Conservation (phyloP, 768 basidiomycete species). For the Trametes punicea region DNA sequence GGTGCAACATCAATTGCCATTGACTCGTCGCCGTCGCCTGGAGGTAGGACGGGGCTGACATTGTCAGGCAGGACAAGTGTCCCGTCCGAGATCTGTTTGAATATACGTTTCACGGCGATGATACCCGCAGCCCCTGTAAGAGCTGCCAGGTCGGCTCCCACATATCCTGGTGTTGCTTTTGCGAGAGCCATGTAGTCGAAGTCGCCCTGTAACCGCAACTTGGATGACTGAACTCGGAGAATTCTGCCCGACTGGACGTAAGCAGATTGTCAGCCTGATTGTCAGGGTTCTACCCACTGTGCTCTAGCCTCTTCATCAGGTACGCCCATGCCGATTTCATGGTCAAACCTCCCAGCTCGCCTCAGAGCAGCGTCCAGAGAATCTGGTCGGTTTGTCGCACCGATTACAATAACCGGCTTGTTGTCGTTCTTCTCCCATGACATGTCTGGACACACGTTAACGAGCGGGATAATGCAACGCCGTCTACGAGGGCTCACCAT, state of each 20-base stretch:
- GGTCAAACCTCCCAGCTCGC: slow-evolving; percentile 92
- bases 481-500: slow-evolving; percentile 55
- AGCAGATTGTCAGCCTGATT: not conserved
- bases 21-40: slow-evolving; percentile 24
- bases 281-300: slow-evolving; percentile 53
- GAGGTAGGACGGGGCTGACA: slow-evolving; percentile 1
- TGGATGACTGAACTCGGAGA: slow-evolving; percentile 77
- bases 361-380: slow-evolving; percentile 91
- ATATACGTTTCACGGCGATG: slow-evolving; percentile 95
- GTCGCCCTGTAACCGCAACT: slow-evolving; percentile 80
- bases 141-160: slow-evolving; percentile 91
- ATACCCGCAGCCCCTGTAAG: slow-evolving; percentile 93
- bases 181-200: slow-evolving; percentile 85
- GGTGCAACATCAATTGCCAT: slow-evolving; percentile 39
- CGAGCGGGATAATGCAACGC: not conserved
- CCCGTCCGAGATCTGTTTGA: slow-evolving; percentile 64
- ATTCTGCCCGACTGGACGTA: slow-evolving; percentile 51
- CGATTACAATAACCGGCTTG: slow-evolving; percentile 91
- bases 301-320: slow-evolving; percentile 89
- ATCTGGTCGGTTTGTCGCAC: slow-evolving; percentile 95
- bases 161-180: slow-evolving; percentile 94
- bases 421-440: slow-evolving; percentile 94
- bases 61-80: slow-evolving; percentile 52
- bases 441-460: slow-evolving; percentile 56
- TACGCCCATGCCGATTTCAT: slow-evolving; percentile 97